Evolutionary conservation across 495 filamentous ascomycete species (phyloP).

Genomic region (Lindgomyces ingoldianus): DNA sequence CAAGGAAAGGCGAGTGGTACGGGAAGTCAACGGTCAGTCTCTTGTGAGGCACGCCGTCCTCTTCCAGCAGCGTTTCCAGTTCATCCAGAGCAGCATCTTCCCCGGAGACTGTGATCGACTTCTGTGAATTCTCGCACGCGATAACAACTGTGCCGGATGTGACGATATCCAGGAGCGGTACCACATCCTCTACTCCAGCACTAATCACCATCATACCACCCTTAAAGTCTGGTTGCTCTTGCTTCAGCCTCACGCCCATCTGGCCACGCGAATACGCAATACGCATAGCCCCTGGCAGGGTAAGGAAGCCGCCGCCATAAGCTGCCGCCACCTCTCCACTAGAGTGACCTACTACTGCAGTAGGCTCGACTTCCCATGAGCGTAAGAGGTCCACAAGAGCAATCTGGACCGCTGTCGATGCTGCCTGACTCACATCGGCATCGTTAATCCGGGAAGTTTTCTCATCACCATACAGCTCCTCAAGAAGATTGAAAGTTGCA

Average conservation of each 20-base stretch:
- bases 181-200: background rate
- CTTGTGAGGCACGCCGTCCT: background rate
- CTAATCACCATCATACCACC: background rate
- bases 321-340: background rate
- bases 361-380: background rate
- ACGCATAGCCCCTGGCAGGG: background rate
- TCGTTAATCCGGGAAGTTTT: background rate
- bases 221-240: background rate
- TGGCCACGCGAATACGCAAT: background rate
- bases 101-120: background rate
- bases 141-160: background rate
- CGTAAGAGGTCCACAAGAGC: slow-evolving; percentile 4
- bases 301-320: background rate
- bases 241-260: background rate
- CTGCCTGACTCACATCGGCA: slow-evolving; percentile 1
- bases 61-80: background rate
- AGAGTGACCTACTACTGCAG: background rate
- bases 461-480: slow-evolving; percentile 4
- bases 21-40: background rate
- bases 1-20: background rate
- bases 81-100: background rate
- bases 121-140: background rate
- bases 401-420: slow-evolving; percentile 1
- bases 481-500: background rate
- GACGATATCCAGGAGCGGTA: background rate